phyloP scores from a whole-genome alignment of 257 asterid genomes.

The Solanum arcanum region DNA sequence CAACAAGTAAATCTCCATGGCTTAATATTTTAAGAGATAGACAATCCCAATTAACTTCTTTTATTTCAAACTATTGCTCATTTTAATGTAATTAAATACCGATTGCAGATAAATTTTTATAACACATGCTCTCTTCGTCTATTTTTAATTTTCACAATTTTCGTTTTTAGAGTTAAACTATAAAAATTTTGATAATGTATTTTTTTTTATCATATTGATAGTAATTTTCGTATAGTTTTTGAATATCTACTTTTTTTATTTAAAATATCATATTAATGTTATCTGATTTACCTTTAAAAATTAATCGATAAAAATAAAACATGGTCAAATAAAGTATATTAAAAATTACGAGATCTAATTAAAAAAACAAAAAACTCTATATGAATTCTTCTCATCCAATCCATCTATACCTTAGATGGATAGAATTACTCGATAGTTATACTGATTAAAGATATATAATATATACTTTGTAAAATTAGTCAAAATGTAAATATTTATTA shows the following conservation, averaged over 20 bases:
- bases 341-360: not conserved
- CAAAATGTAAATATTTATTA: not conserved
- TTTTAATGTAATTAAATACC: not conserved
- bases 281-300: no score
- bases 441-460: not conserved
- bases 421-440: not conserved
- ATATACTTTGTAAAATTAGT: not conserved
- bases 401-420: not conserved
- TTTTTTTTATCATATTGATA: no score
- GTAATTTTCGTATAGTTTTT: no score
- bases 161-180: no score
- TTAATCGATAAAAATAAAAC: not conserved
- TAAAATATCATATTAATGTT: no score
- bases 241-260: no score
- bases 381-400: not conserved
- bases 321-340: not conserved
- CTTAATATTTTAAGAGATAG: not conserved
- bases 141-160: no score
- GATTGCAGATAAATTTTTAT: no score
- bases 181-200: no score
- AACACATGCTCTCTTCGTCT: no score
- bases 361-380: not conserved
- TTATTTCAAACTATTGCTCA: not conserved
- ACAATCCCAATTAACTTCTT: not conserved
- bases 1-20: not conserved